Evolutionary conservation across 1,284 basidiomycete species (phyloP), one percentile per base, ranked within the genome.

Genomic region (Moniliella sp.): DNA sequence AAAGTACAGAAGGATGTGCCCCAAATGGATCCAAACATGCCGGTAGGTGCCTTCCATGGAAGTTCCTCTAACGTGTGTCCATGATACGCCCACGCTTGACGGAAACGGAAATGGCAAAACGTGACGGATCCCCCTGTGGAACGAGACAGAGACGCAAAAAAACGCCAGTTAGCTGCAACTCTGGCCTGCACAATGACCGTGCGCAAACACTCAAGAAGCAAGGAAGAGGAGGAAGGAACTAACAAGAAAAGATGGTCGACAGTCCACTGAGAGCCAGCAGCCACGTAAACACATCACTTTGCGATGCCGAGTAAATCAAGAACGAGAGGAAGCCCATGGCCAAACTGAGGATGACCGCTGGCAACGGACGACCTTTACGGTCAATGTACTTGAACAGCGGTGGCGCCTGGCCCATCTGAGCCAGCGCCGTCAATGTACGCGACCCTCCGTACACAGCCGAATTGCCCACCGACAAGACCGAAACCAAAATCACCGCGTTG

Each of bases 401-500:
- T 3, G 82, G 82, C 0, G 79, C 81, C 47, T 80, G 77, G 0
- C 76, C 73, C 12, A 72, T 66, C 4, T 69, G 57, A 10, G 82
- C 73, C 35, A 91, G 66, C 23, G 77, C 76, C 57, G 84, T 76
- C 31, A 47, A 43, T 44, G 43, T 78, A 49, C 83, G 75, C 5
- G 76, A 81, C 10, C 73, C 73, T 1, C 74, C 75, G 62, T 80
- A 88, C 32, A 86, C 58, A 49, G 82, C 75, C 43, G 75, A 77
- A 23, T 73, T 76, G 2, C 76, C 78, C 3, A 81, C 79, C 4
- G 78, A 82, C 70, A 77, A 78, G 1, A 82, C 82, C 1, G 78
- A 78, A 15, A 74, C 71, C 36, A 79, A 65, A 21, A 79, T 61
- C 27, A 66, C 64, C 17, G 82, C 81, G 58, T 88, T 88, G 63